phyloP scores from a whole-genome alignment of 1,284 basidiomycete species.

The Leccinum angustisporum region DNA sequence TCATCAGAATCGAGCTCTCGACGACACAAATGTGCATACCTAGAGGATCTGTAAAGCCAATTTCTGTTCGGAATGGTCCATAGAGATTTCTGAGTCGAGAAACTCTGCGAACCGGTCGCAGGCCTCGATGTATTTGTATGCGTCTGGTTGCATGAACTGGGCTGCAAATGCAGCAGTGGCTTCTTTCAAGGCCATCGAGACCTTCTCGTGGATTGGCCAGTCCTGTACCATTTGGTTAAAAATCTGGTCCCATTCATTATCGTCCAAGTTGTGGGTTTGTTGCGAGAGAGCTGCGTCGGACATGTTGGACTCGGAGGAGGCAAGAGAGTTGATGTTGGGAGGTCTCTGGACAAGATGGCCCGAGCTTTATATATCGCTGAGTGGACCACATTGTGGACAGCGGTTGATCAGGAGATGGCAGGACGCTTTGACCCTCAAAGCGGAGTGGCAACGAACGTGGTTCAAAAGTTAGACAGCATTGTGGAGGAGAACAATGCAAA shows the following conservation, averaged over 20 bases:
- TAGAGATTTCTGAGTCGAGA: constrained; percentile 1
- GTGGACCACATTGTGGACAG: constrained; percentile 12
- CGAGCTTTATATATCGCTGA: constrained; percentile 15
- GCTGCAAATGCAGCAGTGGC: constrained; percentile 18
- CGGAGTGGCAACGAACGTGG: constrained; percentile 1
- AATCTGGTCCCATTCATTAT: constrained; percentile 5
- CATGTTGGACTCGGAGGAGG: constrained; percentile 8
- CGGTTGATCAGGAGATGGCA: background rate
- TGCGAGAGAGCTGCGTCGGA: background rate
- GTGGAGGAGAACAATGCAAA: constrained; percentile 14
- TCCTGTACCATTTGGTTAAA: background rate
- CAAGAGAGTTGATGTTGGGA: background rate
- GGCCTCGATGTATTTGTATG: constrained; percentile 2
- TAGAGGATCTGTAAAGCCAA: constrained; percentile 23
- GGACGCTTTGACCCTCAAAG: constrained; percentile 13
- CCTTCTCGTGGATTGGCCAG: background rate
- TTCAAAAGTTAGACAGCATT: constrained; percentile 4
- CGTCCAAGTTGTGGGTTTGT: background rate
- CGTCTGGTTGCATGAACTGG: constrained; percentile 17
- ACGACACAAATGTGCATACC: constrained; percentile 8
- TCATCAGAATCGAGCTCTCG: constrained; percentile 1
- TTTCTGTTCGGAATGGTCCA: constrained; percentile 17
- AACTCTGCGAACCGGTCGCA: constrained; percentile 20
- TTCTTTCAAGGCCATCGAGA: constrained; percentile 8
- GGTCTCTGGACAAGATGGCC: background rate